Base-by-base conservation (phyloP, 208 protist genomes). In the Crithidia mellificae region DNA sequence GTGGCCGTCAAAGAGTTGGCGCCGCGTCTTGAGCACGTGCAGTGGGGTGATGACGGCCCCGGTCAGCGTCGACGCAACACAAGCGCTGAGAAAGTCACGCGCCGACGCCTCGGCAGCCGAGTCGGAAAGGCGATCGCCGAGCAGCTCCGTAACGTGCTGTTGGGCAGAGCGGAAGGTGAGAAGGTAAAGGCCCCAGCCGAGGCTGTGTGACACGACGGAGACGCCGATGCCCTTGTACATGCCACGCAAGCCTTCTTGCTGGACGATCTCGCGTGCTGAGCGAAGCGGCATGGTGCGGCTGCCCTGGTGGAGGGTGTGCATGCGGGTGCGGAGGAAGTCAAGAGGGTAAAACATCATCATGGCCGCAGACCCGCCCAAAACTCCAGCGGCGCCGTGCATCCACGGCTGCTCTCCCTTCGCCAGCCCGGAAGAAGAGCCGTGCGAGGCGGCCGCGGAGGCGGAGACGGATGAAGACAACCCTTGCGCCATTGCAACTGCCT, bases 261-360 rank as follows among this genome's bases (percentile, higher is more conserved):
- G 69, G 24, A 93, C 30, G 64, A 95, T 89, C 30, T 87, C 72
- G 7, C 73, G 38, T 1, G 61, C 63, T 11, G 83, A 88, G 14
- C 72, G 74, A 19, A 91, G 57, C 32, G 83, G 85, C 68, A 63
- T 74, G 3, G 63, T 70, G 46, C 72, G 53, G 24, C 61, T 76
- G 51, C 79, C 77, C 58, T 89, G 77, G 61, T 83, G 80, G n/a
- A 88, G 58, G 6, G 77, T 85, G 53, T 95, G 87, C 85, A 85
- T 88, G n/a, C 85, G 77, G 4, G 90, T 95, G 46, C 90, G 84
- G 1, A 93, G 66, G 63, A 93, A 90, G 67, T 95, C 90, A 3
- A 95, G 77, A 2, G 90, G 90, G 65, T 95, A 95, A 68, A 95
- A 95, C 36, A 88, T 44, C 57, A 84, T 80, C 73, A 82, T 93